Percentiles rank a stretch among this genome's conserved stretches.
Evolutionary conservation across 495 filamentous ascomycete species (phyloP).

Genomic region (Cairneyella variabilis): DNA sequence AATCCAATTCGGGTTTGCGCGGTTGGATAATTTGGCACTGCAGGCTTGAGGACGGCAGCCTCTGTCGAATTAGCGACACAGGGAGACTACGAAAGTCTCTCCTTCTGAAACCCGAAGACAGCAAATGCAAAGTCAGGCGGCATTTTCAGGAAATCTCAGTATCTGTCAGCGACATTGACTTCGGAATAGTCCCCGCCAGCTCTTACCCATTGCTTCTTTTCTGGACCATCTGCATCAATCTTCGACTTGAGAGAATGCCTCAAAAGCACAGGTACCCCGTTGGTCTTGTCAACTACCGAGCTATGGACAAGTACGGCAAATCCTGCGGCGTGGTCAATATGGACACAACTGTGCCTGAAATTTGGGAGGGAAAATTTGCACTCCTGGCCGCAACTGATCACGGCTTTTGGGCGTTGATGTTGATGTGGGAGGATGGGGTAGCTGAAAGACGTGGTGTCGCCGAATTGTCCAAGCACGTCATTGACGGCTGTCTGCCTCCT

Average conservation of each 20-base stretch:
- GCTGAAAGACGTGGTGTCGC: neutral
- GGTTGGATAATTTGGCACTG: constrained; percentile 24
- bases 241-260: neutral
- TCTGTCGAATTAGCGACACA: neutral
- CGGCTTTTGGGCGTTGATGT: neutral
- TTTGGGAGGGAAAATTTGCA: neutral
- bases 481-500: neutral
- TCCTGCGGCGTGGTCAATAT: neutral
- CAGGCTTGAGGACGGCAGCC: constrained; percentile 4
- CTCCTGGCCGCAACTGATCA: neutral
- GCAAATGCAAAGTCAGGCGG: neutral
- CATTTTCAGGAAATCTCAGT: neutral
- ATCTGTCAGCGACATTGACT: neutral
- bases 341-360: neutral
- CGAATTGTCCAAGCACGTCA: neutral
- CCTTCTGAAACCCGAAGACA: neutral
- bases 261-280: neutral
- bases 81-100: neutral
- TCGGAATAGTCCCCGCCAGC: neutral
- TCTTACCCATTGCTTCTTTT: constrained; percentile 7
- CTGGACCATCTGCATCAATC: constrained; percentile 3
- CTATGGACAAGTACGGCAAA: neutral
- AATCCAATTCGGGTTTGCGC: neutral
- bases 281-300: neutral
- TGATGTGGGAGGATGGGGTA: neutral